phyloP scores from a whole-genome alignment of 371 early-diverging fungal genomes.

The Haplosporangium sp. region DNA sequence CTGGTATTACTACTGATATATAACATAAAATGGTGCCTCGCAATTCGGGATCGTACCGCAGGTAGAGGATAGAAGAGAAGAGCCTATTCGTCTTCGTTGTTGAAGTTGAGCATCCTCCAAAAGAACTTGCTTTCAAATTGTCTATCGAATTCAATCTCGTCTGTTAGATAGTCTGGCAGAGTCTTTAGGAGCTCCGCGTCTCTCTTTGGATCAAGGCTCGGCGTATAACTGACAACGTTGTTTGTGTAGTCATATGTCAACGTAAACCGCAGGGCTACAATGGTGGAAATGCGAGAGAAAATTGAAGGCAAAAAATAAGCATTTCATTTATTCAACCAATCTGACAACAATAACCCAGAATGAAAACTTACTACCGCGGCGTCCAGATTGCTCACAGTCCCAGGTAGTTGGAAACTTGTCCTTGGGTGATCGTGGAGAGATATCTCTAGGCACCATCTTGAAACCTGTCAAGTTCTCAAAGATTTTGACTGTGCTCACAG shows the following conservation, averaged over 20 bases:
- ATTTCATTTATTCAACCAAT: not conserved
- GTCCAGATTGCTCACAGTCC: slow-evolving; percentile 49
- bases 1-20: too few species aligned
- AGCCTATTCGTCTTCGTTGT: slow-evolving; percentile 20
- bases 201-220: slow-evolving; percentile 17
- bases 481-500: slow-evolving; percentile 27
- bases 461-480: slow-evolving; percentile 39
- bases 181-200: slow-evolving; percentile 22
- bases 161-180: slow-evolving; percentile 45
- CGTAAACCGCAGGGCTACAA: slow-evolving; percentile 35
- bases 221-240: slow-evolving; percentile 22
- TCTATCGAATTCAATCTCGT: slow-evolving; percentile 36
- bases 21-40: too few species aligned
- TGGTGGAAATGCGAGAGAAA: not conserved
- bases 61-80: not conserved
- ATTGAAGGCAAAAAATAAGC: not conserved
- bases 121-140: slow-evolving; percentile 44
- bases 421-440: slow-evolving; percentile 22
- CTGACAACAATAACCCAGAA: not conserved
- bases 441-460: slow-evolving; percentile 30
- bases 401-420: slow-evolving; percentile 17
- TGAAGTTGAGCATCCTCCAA: slow-evolving; percentile 43
- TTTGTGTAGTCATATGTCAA: slow-evolving; percentile 29
- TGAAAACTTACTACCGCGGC: slow-evolving; percentile 41
- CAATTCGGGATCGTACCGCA: too few species aligned